Base-by-base conservation (phyloP, 352 stramenopile genomes). In the Saprolegnia parasitica region DNA sequence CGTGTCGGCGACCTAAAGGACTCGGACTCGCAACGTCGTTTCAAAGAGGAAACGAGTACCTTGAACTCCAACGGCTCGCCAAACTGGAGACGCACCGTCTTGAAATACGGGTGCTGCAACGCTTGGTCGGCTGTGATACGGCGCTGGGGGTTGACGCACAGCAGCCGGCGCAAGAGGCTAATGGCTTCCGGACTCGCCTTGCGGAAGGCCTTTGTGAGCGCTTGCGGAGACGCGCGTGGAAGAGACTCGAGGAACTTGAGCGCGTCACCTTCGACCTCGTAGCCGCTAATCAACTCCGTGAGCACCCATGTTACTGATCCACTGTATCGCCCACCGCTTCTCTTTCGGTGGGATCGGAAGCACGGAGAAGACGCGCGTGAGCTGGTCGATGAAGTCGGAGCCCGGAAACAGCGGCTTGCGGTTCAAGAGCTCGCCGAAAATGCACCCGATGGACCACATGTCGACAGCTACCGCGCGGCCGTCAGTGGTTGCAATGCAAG, bases 351-450 rank as follows among this genome's bases (percentile, higher is more conserved):
- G 86, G 11, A 94, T 81, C 0, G 82, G 81, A 32, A 94, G 26
- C 32, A 94, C 77, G 37, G 74, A 81, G 64, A 92, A 94, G 26
- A 94, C 81, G 0, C 81, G 74, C 2, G 86, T 88, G 65, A 92
- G 78, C 56, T 93, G 86, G 68, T 92, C 86, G 70, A 93, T 81
- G 55, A 93, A 93, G 50, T 93, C 84, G 9, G 78, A 77, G 20
- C 86, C 86, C 5, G 86, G 83, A 58, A 93, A 92, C 49, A 93
- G 75, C 35, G 86, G 86, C 26, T 84, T 78, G 23, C 86, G 81
- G 57, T 89, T 88, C 0, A 96, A 77, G 57, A 96, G 74, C 71
- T 96, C 96, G 3, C 94, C 96, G 47, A 99, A 91, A 71, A 99
- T 99, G 74, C 86, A 95, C 24, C 86, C 86, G 40, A 95, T 89